These are phyloP conservation scores for Thalassiosira livingstoniorum DNA, from an alignment of 352 stramenopile species.

Conservation along the genomic window DNA sequence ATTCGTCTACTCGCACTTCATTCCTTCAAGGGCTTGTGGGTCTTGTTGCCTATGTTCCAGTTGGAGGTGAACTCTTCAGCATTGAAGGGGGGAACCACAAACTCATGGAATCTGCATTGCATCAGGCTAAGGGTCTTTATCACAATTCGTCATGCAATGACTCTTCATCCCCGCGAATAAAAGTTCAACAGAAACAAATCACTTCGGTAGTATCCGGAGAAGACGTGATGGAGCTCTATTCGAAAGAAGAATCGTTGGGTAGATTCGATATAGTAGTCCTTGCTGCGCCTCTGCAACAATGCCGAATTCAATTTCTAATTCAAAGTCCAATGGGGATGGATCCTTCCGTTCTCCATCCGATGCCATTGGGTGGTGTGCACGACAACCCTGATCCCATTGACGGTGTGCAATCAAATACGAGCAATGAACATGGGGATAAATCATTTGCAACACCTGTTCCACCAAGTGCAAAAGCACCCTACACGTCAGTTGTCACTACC, in stretches of 20 bases:
- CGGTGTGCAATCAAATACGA: background rate
- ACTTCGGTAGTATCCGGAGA: conserved; percentile 63
- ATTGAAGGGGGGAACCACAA: conserved; percentile 76
- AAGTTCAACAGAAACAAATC: conserved; percentile 41
- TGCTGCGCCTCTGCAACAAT: conserved; percentile 71
- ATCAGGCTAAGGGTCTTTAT: conserved; percentile 59
- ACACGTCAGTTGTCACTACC: conserved; percentile 76
- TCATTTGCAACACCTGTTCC: conserved; percentile 48
- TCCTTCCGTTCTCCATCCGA: conserved; percentile 63
- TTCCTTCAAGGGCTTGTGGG: conserved; percentile 47
- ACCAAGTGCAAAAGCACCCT: conserved; percentile 54
- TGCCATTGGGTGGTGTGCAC: conserved; percentile 61
- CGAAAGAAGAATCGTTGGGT: conserved; percentile 55
- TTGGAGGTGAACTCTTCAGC: conserved; percentile 53
- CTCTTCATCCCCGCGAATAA: conserved; percentile 8
- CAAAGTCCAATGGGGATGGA: conserved; percentile 64
- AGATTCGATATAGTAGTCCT: conserved; percentile 78
- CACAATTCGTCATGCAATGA: conserved; percentile 11
- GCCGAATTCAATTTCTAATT: conserved; percentile 71
- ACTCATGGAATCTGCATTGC: conserved; percentile 69
- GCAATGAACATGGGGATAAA: conserved; percentile 48
- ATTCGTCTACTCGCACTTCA: background rate
- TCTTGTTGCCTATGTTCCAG: conserved; percentile 62
- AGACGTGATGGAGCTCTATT: conserved; percentile 63
- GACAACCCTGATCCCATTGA: conserved; percentile 53